Evolutionary conservation across 139 green algal genomes (phyloP).

Genomic region (Ettlia oleoabundans): DNA sequence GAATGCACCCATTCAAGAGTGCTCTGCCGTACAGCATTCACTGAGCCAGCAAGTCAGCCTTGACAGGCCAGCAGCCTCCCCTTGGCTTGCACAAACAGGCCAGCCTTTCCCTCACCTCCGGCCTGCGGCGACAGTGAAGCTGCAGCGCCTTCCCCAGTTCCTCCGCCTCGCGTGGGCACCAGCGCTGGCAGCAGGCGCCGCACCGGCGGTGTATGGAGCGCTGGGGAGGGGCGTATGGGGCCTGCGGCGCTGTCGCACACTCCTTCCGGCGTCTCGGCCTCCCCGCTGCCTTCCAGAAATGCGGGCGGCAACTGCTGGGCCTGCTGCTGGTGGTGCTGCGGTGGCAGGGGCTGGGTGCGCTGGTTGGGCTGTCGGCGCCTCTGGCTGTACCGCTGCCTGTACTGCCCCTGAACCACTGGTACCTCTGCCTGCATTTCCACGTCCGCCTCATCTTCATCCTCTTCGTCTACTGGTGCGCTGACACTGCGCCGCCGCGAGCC

Average conservation of each 20-base stretch:
- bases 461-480: neutral
- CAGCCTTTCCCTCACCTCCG: neutral
- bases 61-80: neutral
- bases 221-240: neutral
- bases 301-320: neutral
- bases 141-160: neutral
- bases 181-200: conserved; percentile 13
- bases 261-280: neutral
- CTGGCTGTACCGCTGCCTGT: neutral
- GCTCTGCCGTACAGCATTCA: too few species aligned
- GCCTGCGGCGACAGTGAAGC: neutral
- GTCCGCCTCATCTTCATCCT: conserved; percentile 14
- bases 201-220: conserved; percentile 4
- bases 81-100: too few species aligned
- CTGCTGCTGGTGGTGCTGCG: neutral
- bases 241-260: conserved; percentile 1
- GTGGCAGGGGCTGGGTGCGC: neutral
- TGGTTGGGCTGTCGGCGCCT: neutral
- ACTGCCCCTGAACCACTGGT: too few species aligned
- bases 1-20: too few species aligned
- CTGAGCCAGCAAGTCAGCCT: too few species aligned
- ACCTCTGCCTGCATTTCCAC: neutral
- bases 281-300: neutral
- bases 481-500: neutral
- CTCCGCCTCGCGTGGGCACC: neutral